phyloP scores from a whole-genome alignment of 352 stramenopile genomes.

The Phytophthora cactorum region DNA sequence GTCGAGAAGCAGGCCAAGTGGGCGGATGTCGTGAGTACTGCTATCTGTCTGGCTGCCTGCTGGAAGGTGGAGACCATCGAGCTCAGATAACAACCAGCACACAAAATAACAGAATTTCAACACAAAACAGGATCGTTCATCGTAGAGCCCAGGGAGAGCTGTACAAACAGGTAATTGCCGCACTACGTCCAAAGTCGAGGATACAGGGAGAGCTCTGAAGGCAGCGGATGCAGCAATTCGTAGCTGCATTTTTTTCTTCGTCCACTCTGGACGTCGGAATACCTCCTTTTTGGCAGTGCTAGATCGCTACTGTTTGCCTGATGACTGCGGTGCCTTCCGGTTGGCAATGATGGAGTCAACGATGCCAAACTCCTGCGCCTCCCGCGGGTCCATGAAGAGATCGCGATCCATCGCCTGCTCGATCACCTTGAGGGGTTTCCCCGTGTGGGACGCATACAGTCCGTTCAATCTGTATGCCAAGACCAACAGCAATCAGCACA shows the following conservation, averaged over 20 bases:
- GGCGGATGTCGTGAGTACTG: conserved; percentile 12
- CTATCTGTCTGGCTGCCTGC: conserved; percentile 10
- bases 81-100: conserved; percentile 31
- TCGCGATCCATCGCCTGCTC: conserved; percentile 90
- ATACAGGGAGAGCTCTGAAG: background rate
- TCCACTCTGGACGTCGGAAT: background rate
- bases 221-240: no score
- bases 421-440: conserved; percentile 77
- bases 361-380: conserved; percentile 82
- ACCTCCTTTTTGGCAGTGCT: background rate
- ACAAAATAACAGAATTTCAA: conserved; percentile 39
- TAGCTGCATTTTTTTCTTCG: conserved; percentile 3
- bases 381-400: conserved; percentile 83
- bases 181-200: no score
- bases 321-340: conserved; percentile 34
- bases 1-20: background rate
- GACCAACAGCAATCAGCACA: conserved; percentile 10
- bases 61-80: conserved; percentile 18
- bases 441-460: conserved; percentile 75
- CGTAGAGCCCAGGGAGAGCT: no score
- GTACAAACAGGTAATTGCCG: no score
- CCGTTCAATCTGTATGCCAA: conserved; percentile 65
- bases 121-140: background rate
- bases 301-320: conserved; percentile 11
- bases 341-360: conserved; percentile 85